Conservation (phyloP, 1,139 yeast species). For the Tardiomyces blankii region DNA sequence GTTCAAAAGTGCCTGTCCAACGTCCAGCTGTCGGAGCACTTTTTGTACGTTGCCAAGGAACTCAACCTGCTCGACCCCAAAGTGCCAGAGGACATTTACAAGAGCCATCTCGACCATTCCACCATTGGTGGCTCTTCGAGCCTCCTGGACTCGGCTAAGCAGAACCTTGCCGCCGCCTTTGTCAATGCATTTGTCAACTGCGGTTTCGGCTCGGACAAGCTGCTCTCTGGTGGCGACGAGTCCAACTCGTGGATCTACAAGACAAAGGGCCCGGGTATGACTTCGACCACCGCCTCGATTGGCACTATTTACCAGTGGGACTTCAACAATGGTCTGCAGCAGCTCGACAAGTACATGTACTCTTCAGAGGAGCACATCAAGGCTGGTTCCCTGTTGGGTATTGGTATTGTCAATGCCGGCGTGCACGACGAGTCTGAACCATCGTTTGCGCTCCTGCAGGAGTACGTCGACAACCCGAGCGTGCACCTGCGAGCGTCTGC, state of each 20-base stretch:
- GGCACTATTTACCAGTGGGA: conserved; percentile 94
- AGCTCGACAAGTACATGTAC: conserved; percentile 78
- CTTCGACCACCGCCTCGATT: conserved; percentile 87
- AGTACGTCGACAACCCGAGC: conserved; percentile 49
- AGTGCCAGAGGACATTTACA: conserved; percentile 91
- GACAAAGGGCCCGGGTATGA: conserved; percentile 87
- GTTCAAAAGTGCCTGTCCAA: conserved; percentile 85
- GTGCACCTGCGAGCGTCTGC: conserved; percentile 65
- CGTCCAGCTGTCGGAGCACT: conserved; percentile 67
- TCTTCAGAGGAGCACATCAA: conserved; percentile 79
- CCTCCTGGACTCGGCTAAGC: conserved; percentile 87
- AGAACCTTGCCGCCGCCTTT: conserved; percentile 89
- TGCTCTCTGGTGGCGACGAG: conserved; percentile 59
- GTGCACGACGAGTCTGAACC: conserved; percentile 96
- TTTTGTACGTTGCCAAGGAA: conserved; percentile 70
- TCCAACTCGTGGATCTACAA: conserved; percentile 79
- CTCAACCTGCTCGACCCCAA: conserved; percentile 81
- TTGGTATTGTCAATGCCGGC: conserved; percentile 89
- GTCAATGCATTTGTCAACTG: conserved; percentile 87
- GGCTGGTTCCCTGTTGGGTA: conserved; percentile 95
- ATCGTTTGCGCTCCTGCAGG: conserved; percentile 70
- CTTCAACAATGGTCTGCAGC: conserved; percentile 77
- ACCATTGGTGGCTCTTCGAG: conserved; percentile 47
- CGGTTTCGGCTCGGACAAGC: conserved; percentile 81
- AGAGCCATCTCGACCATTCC: conserved; percentile 73